phyloP scores from a whole-genome alignment of 73 alveolate species.

The Paramecium pentaurelia region DNA sequence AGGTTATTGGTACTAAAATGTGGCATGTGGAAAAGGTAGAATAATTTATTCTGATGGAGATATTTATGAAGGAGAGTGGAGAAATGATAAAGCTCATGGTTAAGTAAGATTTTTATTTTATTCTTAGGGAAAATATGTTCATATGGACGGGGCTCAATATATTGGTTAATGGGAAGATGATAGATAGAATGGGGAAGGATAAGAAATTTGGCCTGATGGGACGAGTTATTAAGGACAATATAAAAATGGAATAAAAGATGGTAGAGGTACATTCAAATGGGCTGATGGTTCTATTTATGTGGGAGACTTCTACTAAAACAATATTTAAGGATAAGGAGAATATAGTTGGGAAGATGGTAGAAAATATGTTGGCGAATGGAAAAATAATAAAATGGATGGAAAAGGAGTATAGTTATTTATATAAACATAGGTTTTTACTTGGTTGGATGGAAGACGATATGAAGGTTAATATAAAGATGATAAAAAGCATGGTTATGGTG shows the following conservation, averaged over 20 bases:
- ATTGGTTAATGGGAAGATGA: conserved; percentile 76
- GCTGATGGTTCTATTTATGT: conserved; percentile 72
- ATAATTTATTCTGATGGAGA: conserved; percentile 74
- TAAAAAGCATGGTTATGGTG: conserved; percentile 63
- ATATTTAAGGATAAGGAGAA: conserved; percentile 76
- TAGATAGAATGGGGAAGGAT: conserved; percentile 74
- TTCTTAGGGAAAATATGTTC: conserved; percentile 64
- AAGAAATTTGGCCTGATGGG: conserved; percentile 77
- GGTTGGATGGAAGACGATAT: conserved; percentile 78
- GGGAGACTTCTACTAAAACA: conserved; percentile 71
- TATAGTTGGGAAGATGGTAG: conserved; percentile 84
- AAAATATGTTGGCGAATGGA: conserved; percentile 76
- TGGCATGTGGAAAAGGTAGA: conserved; percentile 75
- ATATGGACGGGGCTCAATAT: conserved; percentile 75
- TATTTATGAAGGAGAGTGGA: conserved; percentile 82
- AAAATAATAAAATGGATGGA: conserved; percentile 79
- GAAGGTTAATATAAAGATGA: conserved; percentile 76
- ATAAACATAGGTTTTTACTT: conserved; percentile 42
- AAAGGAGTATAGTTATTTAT: conserved; percentile 37
- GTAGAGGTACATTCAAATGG: conserved; percentile 71
- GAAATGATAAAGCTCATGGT: conserved; percentile 79
- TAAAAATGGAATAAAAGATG: conserved; percentile 68
- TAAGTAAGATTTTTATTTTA: neutral
- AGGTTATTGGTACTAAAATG: conserved; percentile 84
- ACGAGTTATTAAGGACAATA: conserved; percentile 72